A percentile compares a stretch with the other conserved stretches of the same genome.
phyloP scores from a whole-genome alignment of 2,329 filamentous ascomycete species.

The Penicillium aurantiogriseum region DNA sequence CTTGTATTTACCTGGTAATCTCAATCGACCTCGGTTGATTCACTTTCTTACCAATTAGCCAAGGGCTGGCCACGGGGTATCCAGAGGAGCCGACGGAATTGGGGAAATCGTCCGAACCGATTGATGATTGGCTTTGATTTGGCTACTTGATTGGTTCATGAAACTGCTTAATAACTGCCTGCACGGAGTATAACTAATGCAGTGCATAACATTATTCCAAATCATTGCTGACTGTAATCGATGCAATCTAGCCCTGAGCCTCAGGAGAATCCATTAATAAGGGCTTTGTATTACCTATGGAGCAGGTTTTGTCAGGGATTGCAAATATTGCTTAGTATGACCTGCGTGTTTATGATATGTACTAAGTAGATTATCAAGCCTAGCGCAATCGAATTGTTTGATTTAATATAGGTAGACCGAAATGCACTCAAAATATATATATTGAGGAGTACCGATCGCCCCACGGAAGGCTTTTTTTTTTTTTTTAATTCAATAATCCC shows the following conservation, averaged over 20 bases:
- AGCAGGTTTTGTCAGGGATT: neutral
- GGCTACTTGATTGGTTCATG: slow-evolving; percentile 13
- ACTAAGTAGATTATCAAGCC: neutral
- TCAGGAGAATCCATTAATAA: neutral
- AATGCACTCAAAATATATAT: neutral
- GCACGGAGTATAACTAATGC: neutral
- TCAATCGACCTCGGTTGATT: slow-evolving; percentile 10
- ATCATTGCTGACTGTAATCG: neutral
- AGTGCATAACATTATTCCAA: neutral
- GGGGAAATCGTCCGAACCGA: slow-evolving; percentile 11
- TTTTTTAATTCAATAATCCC: neutral
- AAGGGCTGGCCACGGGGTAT: slow-evolving; percentile 17
- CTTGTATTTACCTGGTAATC: slow-evolving; percentile 9
- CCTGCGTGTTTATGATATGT: neutral
- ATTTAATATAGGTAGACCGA: neutral
- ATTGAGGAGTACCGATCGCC: neutral
- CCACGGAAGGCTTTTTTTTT: neutral
- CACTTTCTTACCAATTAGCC: slow-evolving; percentile 20
- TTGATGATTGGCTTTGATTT: neutral
- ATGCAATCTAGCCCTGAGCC: neutral
- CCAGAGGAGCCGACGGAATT: slow-evolving; percentile 9
- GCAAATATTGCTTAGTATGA: neutral
- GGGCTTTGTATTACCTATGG: neutral
- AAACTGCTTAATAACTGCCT: neutral
- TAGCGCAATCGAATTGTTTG: no score